Base-by-base conservation (phyloP, 495 filamentous ascomycete genomes). In the Neurospora sp. region DNA sequence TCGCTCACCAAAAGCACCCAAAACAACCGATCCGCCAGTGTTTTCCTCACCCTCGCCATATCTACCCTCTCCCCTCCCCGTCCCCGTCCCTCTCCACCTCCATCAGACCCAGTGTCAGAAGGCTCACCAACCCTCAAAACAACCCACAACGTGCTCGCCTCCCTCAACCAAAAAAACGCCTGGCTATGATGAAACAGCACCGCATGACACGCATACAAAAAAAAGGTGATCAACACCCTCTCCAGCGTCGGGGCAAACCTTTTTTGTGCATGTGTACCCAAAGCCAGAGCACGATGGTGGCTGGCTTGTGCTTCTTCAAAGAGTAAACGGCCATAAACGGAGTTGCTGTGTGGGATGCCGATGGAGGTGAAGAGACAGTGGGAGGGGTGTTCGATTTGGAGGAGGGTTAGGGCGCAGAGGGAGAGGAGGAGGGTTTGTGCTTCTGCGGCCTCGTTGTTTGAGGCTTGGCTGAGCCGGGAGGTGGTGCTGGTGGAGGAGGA, bases 191-290 rank as follows among this genome's bases (percentile, higher is more conserved):
- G 86, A 71, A 89, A 88, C 18, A 93, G 80, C 71, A 89, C 89
- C 66, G 89, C 91, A 76, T 90, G 90, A 54, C 89, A 89, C 0
- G 89, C 90, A 74, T 91, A 93, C 16, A 92, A 80, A 73, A 93
- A 92, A 79, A 91, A 93, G 0, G 90, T 91, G 1, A 90, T 90
- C 18, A 92, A 78, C 14, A 91, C 83, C 18, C 84, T 86, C 69
- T 88, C 86, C 11, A 92, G 82, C 0, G 89, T 89, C 0, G 90
- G 86, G 0, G 48, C 75, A 20, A 77, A 79, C 59, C 72, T 71
- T 35, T 37, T 66, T 18, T 35, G 54, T 4, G 74, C 10, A 23
- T 23, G 20, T 3, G 46, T 14, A 59, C 23, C 48, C 48, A 27
- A 31, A 59, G 48, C 72, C 37, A 76, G 69, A 12, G 77, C 35